These are phyloP conservation scores for Stipa capillata DNA, from an alignment of 176 grass and related monocot species.

Conservation along the genomic window DNA sequence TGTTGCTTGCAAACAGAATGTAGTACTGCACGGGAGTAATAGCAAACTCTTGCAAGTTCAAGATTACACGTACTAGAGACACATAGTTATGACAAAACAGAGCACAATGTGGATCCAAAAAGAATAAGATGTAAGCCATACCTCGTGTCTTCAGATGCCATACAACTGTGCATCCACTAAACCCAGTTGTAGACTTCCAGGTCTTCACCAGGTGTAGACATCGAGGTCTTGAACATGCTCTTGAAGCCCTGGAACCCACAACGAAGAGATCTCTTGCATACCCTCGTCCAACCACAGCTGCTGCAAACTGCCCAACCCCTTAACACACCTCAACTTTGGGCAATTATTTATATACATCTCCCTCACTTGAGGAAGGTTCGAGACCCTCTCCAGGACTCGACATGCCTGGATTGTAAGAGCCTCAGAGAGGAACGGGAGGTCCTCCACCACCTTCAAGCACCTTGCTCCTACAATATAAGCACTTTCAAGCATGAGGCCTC, in stretches of 20 bases:
- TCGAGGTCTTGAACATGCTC: no score
- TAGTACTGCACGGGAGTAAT: no score
- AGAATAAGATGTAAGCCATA: no score
- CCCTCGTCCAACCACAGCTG: not conserved
- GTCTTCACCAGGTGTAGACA: not conserved
- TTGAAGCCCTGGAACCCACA: no score
- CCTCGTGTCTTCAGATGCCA: no score
- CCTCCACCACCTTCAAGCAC: not conserved
- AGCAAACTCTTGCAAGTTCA: no score
- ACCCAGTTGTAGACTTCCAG: not conserved
- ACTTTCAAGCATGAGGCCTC: not conserved
- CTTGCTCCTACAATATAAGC: not conserved
- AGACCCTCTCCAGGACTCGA: not conserved
- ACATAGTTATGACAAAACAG: no score
- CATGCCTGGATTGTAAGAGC: fast-evolving
- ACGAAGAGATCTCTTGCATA: not conserved
- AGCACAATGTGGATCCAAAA: no score
- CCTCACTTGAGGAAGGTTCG: not conserved
- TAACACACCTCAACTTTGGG: not conserved
- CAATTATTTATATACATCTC: not conserved
- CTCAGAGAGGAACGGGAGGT: not conserved
- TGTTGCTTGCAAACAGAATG: no score
- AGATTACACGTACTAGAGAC: no score
- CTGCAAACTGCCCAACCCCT: not conserved
- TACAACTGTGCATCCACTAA: no score